Evolutionary conservation across 768 basidiomycete species (phyloP).

Genomic region (Lyophyllum shimeji): DNA sequence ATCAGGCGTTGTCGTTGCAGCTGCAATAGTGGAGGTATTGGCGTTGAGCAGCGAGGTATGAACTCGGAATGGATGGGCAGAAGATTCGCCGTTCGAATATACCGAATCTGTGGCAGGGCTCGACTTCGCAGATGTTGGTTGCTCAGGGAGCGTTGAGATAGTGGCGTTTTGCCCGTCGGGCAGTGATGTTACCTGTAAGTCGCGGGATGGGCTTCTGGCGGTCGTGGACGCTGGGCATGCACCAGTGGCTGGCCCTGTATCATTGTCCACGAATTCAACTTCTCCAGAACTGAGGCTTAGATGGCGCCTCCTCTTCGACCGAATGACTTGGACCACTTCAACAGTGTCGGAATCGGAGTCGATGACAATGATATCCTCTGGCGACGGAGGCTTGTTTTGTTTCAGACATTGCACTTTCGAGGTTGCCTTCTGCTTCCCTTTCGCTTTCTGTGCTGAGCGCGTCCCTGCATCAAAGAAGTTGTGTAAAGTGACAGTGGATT

Average conservation of each 20-base stretch:
- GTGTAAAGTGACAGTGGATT: constrained; percentile 38
- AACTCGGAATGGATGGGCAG: constrained; percentile 15
- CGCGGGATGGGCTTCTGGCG: not conserved
- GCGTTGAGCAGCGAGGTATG: constrained; percentile 18
- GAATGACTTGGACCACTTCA: constrained; percentile 10
- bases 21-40: not conserved
- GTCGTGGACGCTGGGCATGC: not conserved
- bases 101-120: not conserved
- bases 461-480: constrained; percentile 42
- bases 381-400: constrained; percentile 1
- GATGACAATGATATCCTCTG: constrained; percentile 54
- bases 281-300: constrained; percentile 27
- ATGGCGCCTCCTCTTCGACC: constrained; percentile 20
- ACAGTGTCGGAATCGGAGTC: constrained; percentile 57
- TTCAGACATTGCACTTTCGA: not conserved
- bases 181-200: not conserved
- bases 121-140: not conserved
- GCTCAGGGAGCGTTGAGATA: not conserved
- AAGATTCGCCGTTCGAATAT: not conserved
- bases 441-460: constrained; percentile 1
- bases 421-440: constrained; percentile 2
- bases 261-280: constrained; percentile 30
- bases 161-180: not conserved
- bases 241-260: not conserved
- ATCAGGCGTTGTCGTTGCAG: not conserved